These are phyloP conservation scores for Tribonema minus DNA, from an alignment of 108 stramenopile genomes.

Conservation along the genomic window DNA sequence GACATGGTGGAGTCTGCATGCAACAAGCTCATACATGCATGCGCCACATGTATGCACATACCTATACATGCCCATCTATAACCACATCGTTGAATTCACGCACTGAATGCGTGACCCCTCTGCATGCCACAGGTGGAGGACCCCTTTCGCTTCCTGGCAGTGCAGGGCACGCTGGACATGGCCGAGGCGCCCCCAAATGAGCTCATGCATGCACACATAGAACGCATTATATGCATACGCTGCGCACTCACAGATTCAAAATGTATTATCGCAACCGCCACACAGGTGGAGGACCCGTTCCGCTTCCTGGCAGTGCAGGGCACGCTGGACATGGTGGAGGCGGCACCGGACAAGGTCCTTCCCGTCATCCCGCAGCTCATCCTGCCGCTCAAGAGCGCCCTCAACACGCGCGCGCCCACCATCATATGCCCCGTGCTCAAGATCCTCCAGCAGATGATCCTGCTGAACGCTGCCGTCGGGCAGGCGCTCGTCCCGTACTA, in stretches of 20 bases:
- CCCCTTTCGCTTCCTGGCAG: conserved; percentile 44
- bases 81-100: conserved; percentile 39
- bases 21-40: conserved; percentile 37
- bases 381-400: conserved; percentile 45
- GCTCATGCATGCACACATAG: conserved; percentile 33
- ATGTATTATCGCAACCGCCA: too few relatives aligned
- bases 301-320: conserved; percentile 49
- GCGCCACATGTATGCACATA: conserved; percentile 12
- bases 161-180: conserved; percentile 46
- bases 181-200: conserved; percentile 42
- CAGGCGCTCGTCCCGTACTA: conserved; percentile 51
- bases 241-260: conserved; percentile 43
- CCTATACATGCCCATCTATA: conserved; percentile 18
- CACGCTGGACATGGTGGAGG: conserved; percentile 45
- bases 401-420: conserved; percentile 44
- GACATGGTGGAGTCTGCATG: conserved; percentile 50
- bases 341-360: conserved; percentile 47
- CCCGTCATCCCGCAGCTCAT: conserved; percentile 51
- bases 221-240: conserved; percentile 33
- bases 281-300: conserved; percentile 49
- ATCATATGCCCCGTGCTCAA: conserved; percentile 49
- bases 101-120: too few relatives aligned
- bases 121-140: conserved; percentile 25
- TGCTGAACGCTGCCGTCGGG: conserved; percentile 29
- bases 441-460: conserved; percentile 47